Evolutionary conservation across 257 asterid genomes (phyloP), one percentile per base, ranked within the genome.

Genomic region (Solanum stenotomum): DNA sequence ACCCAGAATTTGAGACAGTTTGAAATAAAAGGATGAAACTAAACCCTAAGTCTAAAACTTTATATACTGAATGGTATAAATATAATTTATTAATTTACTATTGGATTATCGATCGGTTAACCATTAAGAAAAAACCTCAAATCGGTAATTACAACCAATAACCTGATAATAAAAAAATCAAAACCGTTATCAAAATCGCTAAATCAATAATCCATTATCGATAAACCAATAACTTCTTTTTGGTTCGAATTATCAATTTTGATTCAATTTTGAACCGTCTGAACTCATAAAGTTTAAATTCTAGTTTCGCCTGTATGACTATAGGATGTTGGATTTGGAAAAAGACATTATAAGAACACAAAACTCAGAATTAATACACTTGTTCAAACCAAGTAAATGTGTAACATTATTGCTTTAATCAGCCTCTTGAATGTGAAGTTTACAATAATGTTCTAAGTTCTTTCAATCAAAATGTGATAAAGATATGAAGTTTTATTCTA

Each of bases 81-180:
- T 5, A 52, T 52, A 52, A 52, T 52, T 2, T 52, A 5, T 16
- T 49, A 49, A 49, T 16, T 49, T 49, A 49, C 20, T 16, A 49
- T 49, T 0, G 3, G 3, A 0, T 49, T 37, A 37, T 37, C 2
- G 40, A 15, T 49, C 0, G 0, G 61, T 5, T 49, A 15, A 16
- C 9, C 61, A 16, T 49, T 49, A 49, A 49, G 61, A 49, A 16
- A 49, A 49, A 49, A 49, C 23, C 23, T 49, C 61, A 16, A 49
- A 49, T 0, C 22, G 0, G 1, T 2, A 49, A 49, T 37, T 37
- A 38, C 61, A 5, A 49, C 9, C 61, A 16, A 49, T 49, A 49
- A 49, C 9, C 8, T 3, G 0, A 49, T 49, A 16, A 49, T 49
- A 27, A 49, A 49, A 49, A 49, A 49, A 49, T 15, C 22, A 49